Conservation (phyloP, 2,329 filamentous ascomycete genomes). For the Aureobasidium sp. region DNA sequence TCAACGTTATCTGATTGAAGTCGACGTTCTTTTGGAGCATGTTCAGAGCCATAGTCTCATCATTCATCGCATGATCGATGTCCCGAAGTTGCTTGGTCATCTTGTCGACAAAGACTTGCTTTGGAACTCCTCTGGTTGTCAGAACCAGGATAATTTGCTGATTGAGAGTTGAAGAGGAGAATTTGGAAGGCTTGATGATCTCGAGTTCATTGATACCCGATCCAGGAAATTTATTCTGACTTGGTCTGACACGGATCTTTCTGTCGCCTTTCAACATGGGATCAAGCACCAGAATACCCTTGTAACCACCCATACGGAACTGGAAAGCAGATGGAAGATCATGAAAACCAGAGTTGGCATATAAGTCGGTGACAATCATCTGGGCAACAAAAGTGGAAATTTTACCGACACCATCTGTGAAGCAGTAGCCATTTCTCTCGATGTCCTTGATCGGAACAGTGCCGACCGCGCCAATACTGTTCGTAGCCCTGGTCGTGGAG, state of each 20-base stretch:
- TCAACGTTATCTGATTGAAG: constrained; percentile 82
- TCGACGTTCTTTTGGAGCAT: constrained; percentile 83
- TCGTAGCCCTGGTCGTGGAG: constrained; percentile 86
- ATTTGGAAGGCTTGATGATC: constrained; percentile 83
- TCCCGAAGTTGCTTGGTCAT: constrained; percentile 72
- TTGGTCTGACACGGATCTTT: constrained; percentile 79
- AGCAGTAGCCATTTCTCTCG: constrained; percentile 76
- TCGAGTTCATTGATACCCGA: constrained; percentile 76
- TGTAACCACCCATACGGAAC: constrained; percentile 92
- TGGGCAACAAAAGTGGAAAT: constrained; percentile 83
- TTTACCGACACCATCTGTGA: constrained; percentile 94
- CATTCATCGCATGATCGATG: constrained; percentile 75
- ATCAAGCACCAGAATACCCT: constrained; percentile 86
- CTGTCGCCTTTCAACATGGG: constrained; percentile 63
- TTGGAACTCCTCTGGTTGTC: constrained; percentile 77
- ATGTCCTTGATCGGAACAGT: constrained; percentile 65
- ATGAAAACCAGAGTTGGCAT: constrained; percentile 55
- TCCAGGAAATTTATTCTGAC: constrained; percentile 95
- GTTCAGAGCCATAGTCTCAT: constrained; percentile 68
- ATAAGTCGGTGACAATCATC: constrained; percentile 77
- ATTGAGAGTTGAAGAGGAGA: constrained; percentile 84
- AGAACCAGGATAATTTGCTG: constrained; percentile 92
- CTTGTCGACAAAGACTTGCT: constrained; percentile 71
- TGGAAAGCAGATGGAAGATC: constrained; percentile 85
- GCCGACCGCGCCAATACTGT: constrained; percentile 25